Base-by-base conservation (phyloP, 2,329 filamentous ascomycete genomes). In the Fusarium dlaminii region DNA sequence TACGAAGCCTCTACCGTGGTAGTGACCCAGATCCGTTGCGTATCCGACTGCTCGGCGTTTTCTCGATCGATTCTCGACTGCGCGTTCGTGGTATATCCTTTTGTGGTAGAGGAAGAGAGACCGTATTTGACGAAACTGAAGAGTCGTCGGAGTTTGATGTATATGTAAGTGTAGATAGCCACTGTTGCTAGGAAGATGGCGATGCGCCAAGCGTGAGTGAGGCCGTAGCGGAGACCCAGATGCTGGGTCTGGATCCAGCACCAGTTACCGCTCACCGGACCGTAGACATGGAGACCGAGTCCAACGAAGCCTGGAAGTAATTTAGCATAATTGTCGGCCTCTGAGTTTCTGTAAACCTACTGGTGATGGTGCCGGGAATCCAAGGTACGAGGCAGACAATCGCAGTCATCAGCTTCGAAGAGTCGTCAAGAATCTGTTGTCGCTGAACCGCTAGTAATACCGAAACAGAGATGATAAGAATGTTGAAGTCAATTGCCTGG, bases 191-290 rank as follows among this genome's bases (percentile, higher is more conserved):
- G 27, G 34, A 60, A 60, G 8, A 60, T 54, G 6, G 57, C 57
- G 8, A 60, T 60, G 27, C 57, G 57, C 57, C 57, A 60, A 7
- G 8, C 45, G 29, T 60, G 57, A 20, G 57, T 60, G 10, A 60
- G 57, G 10, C 34, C 57, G 3, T 60, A 60, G 17, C 57, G 57
- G 8, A 60, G 57, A 12, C 45, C 57, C 0, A 60, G 29, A 18
- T 60, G 22, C 10, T 60, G 20, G 2, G 45, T 22, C 1, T 54
- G 45, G 8, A 60, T 60, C 57, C 57, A 60, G 46, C 57, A 60
- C 46, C 57, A 60, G 46, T 60, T 60, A 2, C 57, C 57, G 11
- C 45, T 60, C 22, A 60, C 45, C 0, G 57, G 57, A 0, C 57
- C 57, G 2, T 54, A 60, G 14, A 40, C 9, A 17, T 24, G 45